Base-by-base conservation (phyloP, 164 flowering plant genomes). In the Stephania yunnanensis region DNA sequence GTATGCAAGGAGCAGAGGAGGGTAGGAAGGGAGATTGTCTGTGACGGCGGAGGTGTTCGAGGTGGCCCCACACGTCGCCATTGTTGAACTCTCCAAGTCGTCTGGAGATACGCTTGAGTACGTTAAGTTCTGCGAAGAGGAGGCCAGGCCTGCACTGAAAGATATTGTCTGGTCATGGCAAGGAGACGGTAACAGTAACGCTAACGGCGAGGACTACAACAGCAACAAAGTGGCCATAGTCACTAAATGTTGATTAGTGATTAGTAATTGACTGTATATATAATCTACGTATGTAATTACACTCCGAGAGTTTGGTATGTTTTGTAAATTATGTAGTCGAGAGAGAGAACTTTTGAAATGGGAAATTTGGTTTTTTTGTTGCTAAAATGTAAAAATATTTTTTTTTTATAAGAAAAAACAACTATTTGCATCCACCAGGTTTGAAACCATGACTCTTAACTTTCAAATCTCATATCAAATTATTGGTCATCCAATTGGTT, bases 121-220 rank as follows among this genome's bases (percentile, higher is more conserved):
- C 70, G 80, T 69, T 5, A 86, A 84, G 75, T 91, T 91, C 68
- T 90, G 90, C 55, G 84, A 88, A 68, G 91, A 91, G 53, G 91
- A 85, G 7, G 85, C 88, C 45, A 76, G 95, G 79, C 97, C 95
- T 25, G 90, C 92, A 8, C 75, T 91, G 70, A 89, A 92, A 73
- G 95, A 91, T 72, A 89, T 92, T 22, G 92, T 91, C 10, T 91
- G 95, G 95, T 79, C 89, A 3, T 92, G 95, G 95, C 93, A 88
- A 78, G 93, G 93, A 2, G 89, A 88, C 64, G 64, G 64, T 58
- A 55, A 55, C 52, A 17, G 13, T 71, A 71, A 70, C 69, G 44
- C 30, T 19, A 72, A 73, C 69, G 30, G 30, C 2, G 22, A 70
- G 9, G 20, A 58, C 6, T 65, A 19, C 7, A 63, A 63, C 20